Percentiles rank a stretch among this genome's conserved stretches.
Conservation (phyloP, 495 filamentous ascomycete species). For the Aspergillus saccharolyticus region DNA sequence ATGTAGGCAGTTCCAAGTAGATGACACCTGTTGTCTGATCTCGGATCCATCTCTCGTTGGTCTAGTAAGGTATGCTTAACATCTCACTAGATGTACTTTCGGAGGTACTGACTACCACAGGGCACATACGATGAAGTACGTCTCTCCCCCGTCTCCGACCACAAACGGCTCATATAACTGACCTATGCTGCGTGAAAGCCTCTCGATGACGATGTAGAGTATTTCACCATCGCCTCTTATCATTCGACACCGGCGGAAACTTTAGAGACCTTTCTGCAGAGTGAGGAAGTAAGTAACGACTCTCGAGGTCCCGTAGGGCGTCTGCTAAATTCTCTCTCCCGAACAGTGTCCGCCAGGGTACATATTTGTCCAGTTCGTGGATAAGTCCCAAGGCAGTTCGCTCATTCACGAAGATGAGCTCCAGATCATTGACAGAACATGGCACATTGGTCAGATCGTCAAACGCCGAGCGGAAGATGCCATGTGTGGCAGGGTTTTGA, state of each 20-base stretch:
- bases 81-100: not conserved
- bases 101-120: conserved; percentile 12
- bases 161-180: not conserved
- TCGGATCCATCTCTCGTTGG: conserved; percentile 25
- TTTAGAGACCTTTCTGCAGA: conserved; percentile 23
- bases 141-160: not conserved
- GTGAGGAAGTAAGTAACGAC: conserved; percentile 24
- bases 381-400: conserved; percentile 19
- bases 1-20: conserved; percentile 16
- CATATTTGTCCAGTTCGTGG: conserved; percentile 28
- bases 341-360: conserved; percentile 35
- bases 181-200: conserved; percentile 13
- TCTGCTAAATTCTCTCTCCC: not conserved
- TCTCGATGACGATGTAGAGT: conserved; percentile 14
- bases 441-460: conserved; percentile 40
- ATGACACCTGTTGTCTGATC: conserved; percentile 26
- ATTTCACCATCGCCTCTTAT: conserved; percentile 10
- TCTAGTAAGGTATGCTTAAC: conserved; percentile 18
- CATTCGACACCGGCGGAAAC: conserved; percentile 19
- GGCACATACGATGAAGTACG: conserved; percentile 22
- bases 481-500: conserved; percentile 39
- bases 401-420: conserved; percentile 42
- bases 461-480: conserved; percentile 37
- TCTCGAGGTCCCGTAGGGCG: not conserved
- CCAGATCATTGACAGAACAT: conserved; percentile 34